Percentiles rank a stretch among this genome's conserved stretches.
phyloP scores from a whole-genome alignment of 2,329 filamentous ascomycete species.

The Scytalidium lignicola region DNA sequence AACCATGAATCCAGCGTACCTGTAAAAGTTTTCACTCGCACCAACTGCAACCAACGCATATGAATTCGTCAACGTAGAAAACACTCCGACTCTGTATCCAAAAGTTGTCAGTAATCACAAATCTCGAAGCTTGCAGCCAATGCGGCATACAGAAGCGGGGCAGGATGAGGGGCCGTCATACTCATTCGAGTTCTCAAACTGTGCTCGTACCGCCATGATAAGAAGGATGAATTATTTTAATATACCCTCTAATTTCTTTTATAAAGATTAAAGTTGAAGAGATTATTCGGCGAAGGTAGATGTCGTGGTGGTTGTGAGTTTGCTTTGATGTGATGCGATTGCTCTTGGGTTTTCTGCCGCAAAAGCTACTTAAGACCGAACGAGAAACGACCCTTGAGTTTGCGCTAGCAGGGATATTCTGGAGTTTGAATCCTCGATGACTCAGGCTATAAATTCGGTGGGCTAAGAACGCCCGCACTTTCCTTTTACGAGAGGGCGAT shows the following conservation, averaged over 20 bases:
- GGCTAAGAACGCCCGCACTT: background rate
- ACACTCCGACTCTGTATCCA: slow-evolving; percentile 80
- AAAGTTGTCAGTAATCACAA: background rate
- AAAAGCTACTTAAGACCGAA: background rate
- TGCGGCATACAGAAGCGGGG: slow-evolving; percentile 2
- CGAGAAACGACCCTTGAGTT: background rate
- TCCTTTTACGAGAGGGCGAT: background rate
- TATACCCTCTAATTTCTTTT: slow-evolving; percentile 1
- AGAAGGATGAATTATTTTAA: background rate
- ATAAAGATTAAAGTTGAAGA: background rate
- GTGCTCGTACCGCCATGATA: slow-evolving; percentile 62
- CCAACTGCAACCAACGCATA: slow-evolving; percentile 93
- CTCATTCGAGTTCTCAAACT: slow-evolving; percentile 92
- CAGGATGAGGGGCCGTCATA: slow-evolving; percentile 39
- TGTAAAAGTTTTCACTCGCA: slow-evolving; percentile 98
- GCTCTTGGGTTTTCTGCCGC: slow-evolving; percentile 1
- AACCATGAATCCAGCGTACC: slow-evolving; percentile 38
- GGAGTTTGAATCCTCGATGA: background rate
- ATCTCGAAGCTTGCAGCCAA: background rate
- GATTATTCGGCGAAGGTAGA: background rate
- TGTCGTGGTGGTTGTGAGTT: background rate
- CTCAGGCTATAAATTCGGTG: slow-evolving; percentile 1
- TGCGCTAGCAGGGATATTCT: background rate
- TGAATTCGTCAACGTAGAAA: slow-evolving; percentile 92
- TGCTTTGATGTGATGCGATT: background rate